A percentile compares a stretch with the other conserved stretches of the same genome.
phyloP scores from a whole-genome alignment of 345 rosid species.

The Orychophragmus violaceus region DNA sequence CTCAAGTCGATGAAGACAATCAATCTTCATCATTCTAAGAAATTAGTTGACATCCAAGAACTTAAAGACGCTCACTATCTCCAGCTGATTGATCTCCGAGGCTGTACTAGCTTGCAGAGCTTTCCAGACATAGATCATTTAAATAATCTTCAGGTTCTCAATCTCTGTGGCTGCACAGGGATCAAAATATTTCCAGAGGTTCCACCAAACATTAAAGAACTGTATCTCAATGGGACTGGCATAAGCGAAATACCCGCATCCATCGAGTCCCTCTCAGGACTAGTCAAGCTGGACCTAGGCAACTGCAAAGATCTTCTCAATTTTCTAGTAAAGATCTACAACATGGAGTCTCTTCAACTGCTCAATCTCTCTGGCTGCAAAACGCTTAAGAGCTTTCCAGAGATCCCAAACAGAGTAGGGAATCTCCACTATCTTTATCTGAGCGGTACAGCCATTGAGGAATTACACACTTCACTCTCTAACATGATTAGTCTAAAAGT shows the following conservation, averaged over 20 bases:
- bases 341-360: conserved; percentile 7
- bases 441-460: not conserved
- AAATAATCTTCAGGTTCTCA: conserved; percentile 1
- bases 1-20: not conserved
- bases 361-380: conserved; percentile 19
- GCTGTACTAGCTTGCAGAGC: conserved; percentile 2
- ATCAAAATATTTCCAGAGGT: conserved; percentile 5
- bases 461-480: not conserved
- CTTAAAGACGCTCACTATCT: not conserved
- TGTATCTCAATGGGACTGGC: not conserved
- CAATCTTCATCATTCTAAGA: not conserved
- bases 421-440: not conserved
- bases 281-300: conserved; percentile 13
- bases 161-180: not conserved
- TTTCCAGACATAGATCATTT: not conserved
- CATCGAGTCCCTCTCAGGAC: not conserved
- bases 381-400: not conserved
- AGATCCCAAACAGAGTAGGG: not conserved
- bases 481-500: conserved; percentile 8
- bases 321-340: not conserved
- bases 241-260: not conserved
- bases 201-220: conserved; percentile 12
- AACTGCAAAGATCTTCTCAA: not conserved
- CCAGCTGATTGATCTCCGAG: conserved; percentile 1
- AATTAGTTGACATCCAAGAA: not conserved